These are phyloP conservation scores for Jackrogersella multiformis DNA, from an alignment of 495 filamentous ascomycete genomes.

Conservation along the genomic window DNA sequence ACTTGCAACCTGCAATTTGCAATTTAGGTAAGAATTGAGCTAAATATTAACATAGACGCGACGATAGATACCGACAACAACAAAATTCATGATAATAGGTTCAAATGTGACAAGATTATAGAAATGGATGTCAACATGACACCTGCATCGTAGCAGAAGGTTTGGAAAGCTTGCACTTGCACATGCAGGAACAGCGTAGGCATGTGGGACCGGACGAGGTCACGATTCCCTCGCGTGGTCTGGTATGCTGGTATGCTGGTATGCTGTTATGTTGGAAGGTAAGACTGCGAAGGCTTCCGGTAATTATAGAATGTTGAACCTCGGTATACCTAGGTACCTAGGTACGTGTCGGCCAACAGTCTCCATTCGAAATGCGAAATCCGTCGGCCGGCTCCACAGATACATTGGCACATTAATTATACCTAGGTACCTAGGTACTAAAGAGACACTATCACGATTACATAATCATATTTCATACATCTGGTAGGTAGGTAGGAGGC, in stretches of 20 bases:
- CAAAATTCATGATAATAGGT: conserved; percentile 11
- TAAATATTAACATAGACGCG: conserved; percentile 30
- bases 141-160: conserved; percentile 16
- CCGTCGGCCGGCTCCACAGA: conserved; percentile 26
- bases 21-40: conserved; percentile 20
- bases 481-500: too few relatives aligned
- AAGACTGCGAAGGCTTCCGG: too few relatives aligned
- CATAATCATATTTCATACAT: too few relatives aligned
- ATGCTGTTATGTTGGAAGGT: neutral
- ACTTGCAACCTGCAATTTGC: too few relatives aligned
- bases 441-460: too few relatives aligned
- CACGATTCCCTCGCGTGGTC: conserved; percentile 23
- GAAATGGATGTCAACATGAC: conserved; percentile 27
- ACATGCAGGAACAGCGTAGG: conserved; percentile 37
- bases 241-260: conserved; percentile 37
- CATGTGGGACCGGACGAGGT: conserved; percentile 43
- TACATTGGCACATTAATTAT: neutral
- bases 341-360: conserved; percentile 22
- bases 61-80: conserved; percentile 17
- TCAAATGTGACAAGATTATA: conserved; percentile 12
- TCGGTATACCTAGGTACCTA: too few relatives aligned
- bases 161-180: conserved; percentile 14
- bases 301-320: conserved; percentile 34
- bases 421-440: too few relatives aligned
- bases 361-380: too few relatives aligned